These are phyloP conservation scores for Trichosanthes cucumerina DNA, from an alignment of 306 rosid genomes.

Conservation along the genomic window DNA sequence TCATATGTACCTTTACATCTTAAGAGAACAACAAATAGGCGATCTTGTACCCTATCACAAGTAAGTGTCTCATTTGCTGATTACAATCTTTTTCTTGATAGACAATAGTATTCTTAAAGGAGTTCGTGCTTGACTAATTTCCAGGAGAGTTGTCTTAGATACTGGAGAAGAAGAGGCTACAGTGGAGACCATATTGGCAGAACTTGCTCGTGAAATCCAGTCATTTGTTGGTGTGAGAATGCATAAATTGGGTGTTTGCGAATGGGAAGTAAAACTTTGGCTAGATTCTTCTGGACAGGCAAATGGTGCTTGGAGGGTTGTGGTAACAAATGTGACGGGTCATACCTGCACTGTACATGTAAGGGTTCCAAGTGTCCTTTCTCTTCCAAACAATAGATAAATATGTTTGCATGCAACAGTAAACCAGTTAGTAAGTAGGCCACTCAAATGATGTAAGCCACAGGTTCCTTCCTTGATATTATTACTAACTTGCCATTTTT, in stretches of 20 bases:
- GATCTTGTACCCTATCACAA: slow-evolving; percentile 72
- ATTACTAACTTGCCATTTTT: not conserved
- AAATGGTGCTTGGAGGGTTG: slow-evolving; percentile 88
- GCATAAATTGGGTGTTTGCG: slow-evolving; percentile 89
- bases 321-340: slow-evolving; percentile 92
- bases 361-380: slow-evolving; percentile 22
- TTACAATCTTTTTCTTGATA: slow-evolving; percentile 13
- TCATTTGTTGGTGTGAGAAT: slow-evolving; percentile 82
- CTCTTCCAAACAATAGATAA: not conserved
- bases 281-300: slow-evolving; percentile 60
- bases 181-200: slow-evolving; percentile 55
- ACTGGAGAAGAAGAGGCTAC: slow-evolving; percentile 53
- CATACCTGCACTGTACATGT: slow-evolving; percentile 86
- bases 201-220: slow-evolving; percentile 63
- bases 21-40: slow-evolving; percentile 64
- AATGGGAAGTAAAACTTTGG: slow-evolving; percentile 98
- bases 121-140: slow-evolving; percentile 30
- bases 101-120: slow-evolving; percentile 10
- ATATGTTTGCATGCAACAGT: slow-evolving; percentile 1
- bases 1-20: slow-evolving; percentile 88
- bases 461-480: not conserved
- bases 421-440: not conserved
- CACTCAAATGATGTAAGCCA: not conserved
- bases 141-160: slow-evolving; percentile 54
- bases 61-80: slow-evolving; percentile 33